Percentiles rank a stretch among this genome's conserved stretches.
These are phyloP conservation scores for Saprolegnia diclina DNA, from an alignment of 352 stramenopile genomes.

Conservation along the genomic window DNA sequence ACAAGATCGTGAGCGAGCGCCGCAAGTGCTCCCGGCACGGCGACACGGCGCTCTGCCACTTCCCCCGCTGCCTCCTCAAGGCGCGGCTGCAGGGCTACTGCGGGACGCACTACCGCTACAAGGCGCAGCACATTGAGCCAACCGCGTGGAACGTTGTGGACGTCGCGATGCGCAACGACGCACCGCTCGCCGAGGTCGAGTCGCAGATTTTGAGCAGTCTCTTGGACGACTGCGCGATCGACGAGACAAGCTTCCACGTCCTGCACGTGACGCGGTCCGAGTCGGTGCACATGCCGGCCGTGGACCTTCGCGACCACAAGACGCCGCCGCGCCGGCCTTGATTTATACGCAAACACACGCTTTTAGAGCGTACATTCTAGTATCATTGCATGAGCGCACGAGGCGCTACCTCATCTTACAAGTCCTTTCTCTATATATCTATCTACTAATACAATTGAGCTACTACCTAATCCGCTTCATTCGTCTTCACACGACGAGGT, in stretches of 20 bases:
- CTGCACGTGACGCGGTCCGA: conserved; percentile 5
- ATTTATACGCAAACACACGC: background rate
- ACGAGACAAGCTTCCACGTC: conserved; percentile 7
- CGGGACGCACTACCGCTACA: conserved; percentile 7
- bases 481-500: too few relatives aligned
- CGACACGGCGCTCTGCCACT: conserved; percentile 8
- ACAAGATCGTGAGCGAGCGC: conserved; percentile 16
- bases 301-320: background rate
- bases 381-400: too few relatives aligned
- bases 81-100: conserved; percentile 7
- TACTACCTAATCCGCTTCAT: too few relatives aligned
- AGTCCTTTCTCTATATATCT: too few relatives aligned
- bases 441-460: too few relatives aligned
- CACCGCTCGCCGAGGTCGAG: conserved; percentile 8
- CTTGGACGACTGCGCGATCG: conserved; percentile 1
- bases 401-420: too few relatives aligned
- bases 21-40: conserved; percentile 24
- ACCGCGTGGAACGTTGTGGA: conserved; percentile 6
- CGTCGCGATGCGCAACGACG: background rate
- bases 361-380: too few relatives aligned
- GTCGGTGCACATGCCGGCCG: background rate
- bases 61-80: background rate
- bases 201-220: conserved; percentile 10
- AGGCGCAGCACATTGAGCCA: conserved; percentile 1
- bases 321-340: too few relatives aligned